These are phyloP conservation scores for Ogataea saltuana DNA, from an alignment of 805 yeast genomes.

Conservation along the genomic window DNA sequence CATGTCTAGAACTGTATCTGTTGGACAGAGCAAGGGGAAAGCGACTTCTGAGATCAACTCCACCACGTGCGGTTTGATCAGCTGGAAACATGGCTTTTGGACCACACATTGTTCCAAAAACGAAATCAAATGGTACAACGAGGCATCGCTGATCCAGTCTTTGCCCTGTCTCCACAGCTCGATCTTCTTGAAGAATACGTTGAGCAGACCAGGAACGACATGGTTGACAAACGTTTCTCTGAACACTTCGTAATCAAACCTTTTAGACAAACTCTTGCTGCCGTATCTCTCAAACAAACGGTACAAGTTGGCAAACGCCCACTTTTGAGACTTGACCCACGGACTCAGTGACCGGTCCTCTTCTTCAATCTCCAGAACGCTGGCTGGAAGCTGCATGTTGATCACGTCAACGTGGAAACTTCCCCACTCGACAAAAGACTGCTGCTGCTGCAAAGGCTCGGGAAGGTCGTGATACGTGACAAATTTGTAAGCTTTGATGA, in stretches of 20 bases:
- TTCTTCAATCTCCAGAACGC: conserved; percentile 50
- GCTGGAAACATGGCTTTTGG: conserved; percentile 62
- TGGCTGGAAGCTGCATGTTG: conserved; percentile 56
- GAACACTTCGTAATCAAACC: conserved; percentile 62
- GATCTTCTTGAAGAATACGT: conserved; percentile 62
- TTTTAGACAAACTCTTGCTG: conserved; percentile 44
- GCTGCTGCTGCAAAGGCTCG: conserved; percentile 53
- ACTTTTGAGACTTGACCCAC: conserved; percentile 79
- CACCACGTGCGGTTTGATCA: conserved; percentile 68
- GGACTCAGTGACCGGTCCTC: conserved; percentile 54
- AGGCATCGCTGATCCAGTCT: conserved; percentile 69
- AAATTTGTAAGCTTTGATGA: conserved; percentile 79
- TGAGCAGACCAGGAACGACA: conserved; percentile 73
- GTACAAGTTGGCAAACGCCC: conserved; percentile 80
- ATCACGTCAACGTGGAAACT: conserved; percentile 71
- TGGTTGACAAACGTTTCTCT: conserved; percentile 51
- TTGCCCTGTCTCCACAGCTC: conserved; percentile 68
- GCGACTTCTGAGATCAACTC: conserved; percentile 69
- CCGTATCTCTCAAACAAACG: conserved; percentile 75
- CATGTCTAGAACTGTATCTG: conserved; percentile 66
- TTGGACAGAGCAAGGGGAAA: conserved; percentile 77
- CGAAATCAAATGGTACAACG: conserved; percentile 62
- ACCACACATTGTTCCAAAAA: conserved; percentile 64
- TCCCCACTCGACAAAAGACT: conserved; percentile 65
- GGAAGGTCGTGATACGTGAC: conserved; percentile 83